Evolutionary conservation across 2,329 filamentous ascomycete species (phyloP).

Genomic region (Basipetospora chlamydospora): DNA sequence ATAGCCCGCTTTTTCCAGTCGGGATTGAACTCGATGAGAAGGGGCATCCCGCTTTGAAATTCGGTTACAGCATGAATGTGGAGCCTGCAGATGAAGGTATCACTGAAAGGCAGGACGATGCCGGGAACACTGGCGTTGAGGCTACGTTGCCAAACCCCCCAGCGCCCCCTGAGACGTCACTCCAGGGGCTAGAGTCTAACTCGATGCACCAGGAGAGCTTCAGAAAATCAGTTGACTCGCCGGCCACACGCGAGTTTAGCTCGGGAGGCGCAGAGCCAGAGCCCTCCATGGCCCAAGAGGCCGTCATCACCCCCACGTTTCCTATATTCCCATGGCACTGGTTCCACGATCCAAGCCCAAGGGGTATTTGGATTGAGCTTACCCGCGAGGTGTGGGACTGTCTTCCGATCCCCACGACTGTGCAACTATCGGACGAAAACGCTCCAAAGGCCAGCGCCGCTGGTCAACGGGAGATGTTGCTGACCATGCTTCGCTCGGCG

Average conservation of each 20-base stretch:
- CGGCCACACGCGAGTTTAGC: too few species aligned
- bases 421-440: background rate
- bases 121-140: too few species aligned
- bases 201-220: too few species aligned
- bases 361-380: slow-evolving; percentile 1
- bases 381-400: slow-evolving; percentile 2
- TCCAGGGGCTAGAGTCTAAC: too few species aligned
- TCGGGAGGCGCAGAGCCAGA: too few species aligned
- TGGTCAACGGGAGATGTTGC: slow-evolving; percentile 3
- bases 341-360: slow-evolving; percentile 24
- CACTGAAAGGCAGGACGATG: too few species aligned
- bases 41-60: background rate
- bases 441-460: background rate
- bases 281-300: too few species aligned
- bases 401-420: background rate
- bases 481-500: slow-evolving; percentile 5
- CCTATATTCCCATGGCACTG: slow-evolving; percentile 35
- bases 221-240: too few species aligned
- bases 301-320: slow-evolving; percentile 12
- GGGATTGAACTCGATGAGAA: background rate
- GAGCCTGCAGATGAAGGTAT: background rate
- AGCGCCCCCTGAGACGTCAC: too few species aligned
- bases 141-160: too few species aligned
- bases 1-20: background rate
- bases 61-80: background rate